Conservation (phyloP, 192 early-diverging fungal genomes). For the Coemansia sp. region DNA sequence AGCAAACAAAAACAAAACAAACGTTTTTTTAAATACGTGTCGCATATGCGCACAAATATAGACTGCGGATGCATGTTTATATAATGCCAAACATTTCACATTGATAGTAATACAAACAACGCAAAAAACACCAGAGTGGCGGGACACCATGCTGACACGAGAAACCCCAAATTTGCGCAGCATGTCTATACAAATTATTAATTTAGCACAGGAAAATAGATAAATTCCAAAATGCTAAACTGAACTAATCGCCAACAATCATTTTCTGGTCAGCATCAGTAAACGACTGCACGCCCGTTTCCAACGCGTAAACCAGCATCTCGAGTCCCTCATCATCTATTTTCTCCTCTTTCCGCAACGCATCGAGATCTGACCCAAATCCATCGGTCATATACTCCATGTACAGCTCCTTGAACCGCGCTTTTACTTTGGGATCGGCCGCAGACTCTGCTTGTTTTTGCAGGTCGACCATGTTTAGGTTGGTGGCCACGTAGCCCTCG, state of each 20-base stretch:
- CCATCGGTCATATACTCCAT: slow-evolving; percentile 46
- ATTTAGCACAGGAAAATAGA: too few relatives aligned
- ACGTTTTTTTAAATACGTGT: not conserved
- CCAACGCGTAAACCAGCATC: slow-evolving; percentile 41
- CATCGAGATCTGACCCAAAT: slow-evolving; percentile 45
- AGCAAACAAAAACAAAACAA: not conserved
- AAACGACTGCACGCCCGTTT: slow-evolving; percentile 35
- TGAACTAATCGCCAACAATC: slow-evolving; percentile 14
- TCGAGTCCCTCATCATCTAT: slow-evolving; percentile 40
- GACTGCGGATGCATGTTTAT: too few relatives aligned
- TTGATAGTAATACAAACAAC: too few relatives aligned
- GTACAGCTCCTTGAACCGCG: slow-evolving; percentile 44
- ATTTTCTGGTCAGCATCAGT: slow-evolving; percentile 26
- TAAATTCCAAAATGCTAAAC: not conserved
- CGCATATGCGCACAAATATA: too few relatives aligned
- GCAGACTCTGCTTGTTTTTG: slow-evolving; percentile 9
- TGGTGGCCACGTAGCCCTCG: slow-evolving; percentile 30
- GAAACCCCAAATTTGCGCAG: too few relatives aligned
- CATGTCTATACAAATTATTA: too few relatives aligned
- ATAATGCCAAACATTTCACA: too few relatives aligned
- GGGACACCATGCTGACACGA: too few relatives aligned
- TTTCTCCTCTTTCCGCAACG: slow-evolving; percentile 32
- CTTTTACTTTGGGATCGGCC: slow-evolving; percentile 11
- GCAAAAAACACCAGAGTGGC: too few relatives aligned
- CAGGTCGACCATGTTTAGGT: slow-evolving; percentile 30